A percentile compares a stretch with the other conserved stretches of the same genome.
Evolutionary conservation across 176 grass and related monocot species (phyloP).

Genomic region (Hordeum vulgare): MorexV3_pseudomolecules_assembly NC_058521.1:70705752-70706251

Average conservation of each 20-base stretch:
- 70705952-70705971: not conserved
- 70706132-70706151: constrained; percentile 86
- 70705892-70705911: constrained; percentile 1
- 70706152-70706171: constrained; percentile 43
- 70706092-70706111: constrained; percentile 87
- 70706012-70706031: not conserved
- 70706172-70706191: not conserved
- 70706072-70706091: constrained; percentile 89
- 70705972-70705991: not conserved
- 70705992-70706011: not conserved
- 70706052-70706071: constrained; percentile 63
- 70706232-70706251: too few relatives aligned
- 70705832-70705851: not conserved
- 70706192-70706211: too few relatives aligned
- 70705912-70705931: not conserved
- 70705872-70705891: not conserved
- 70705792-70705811: too few relatives aligned
- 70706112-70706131: constrained; percentile 89
- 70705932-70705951: not conserved
- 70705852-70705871: not conserved
- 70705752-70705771: too few relatives aligned
- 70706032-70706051: constrained; percentile 3
- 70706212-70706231: too few relatives aligned
- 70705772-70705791: too few relatives aligned
- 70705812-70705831: not conserved